Evolutionary conservation across 768 basidiomycete species (phyloP).

Genomic region (Mycena belliarum): DNA sequence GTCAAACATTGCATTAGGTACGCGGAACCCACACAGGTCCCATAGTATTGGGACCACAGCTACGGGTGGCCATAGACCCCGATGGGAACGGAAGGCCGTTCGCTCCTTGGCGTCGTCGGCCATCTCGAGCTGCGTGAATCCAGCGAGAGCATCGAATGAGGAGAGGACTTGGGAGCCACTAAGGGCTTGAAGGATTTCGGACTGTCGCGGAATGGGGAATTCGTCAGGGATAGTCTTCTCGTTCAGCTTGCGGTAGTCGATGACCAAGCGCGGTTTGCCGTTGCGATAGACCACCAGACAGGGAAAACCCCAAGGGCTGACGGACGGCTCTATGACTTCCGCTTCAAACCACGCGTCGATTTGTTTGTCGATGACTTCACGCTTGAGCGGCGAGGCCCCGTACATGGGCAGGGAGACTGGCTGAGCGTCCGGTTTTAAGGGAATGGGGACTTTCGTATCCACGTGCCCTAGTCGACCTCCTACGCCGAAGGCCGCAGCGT

Average conservation of each 20-base stretch:
- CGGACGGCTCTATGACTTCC: slow-evolving; percentile 32
- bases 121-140: slow-evolving; percentile 33
- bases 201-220: slow-evolving; percentile 30
- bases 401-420: slow-evolving; percentile 26
- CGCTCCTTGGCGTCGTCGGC: slow-evolving; percentile 24
- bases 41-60: no score
- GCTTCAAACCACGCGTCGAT: slow-evolving; percentile 29
- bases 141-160: slow-evolving; percentile 27
- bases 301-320: slow-evolving; percentile 21
- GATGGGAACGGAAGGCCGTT: slow-evolving; percentile 32
- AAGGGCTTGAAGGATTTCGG: slow-evolving; percentile 27
- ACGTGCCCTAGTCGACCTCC: slow-evolving; percentile 25
- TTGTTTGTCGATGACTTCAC: slow-evolving; percentile 30
- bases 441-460: slow-evolving; percentile 21
- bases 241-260: slow-evolving; percentile 31
- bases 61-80: slow-evolving; percentile 26
- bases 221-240: slow-evolving; percentile 26
- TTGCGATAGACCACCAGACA: slow-evolving; percentile 37
- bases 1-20: no score
- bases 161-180: slow-evolving; percentile 21
- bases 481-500: slow-evolving; percentile 24
- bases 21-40: no score
- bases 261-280: slow-evolving; percentile 34
- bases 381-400: slow-evolving; percentile 23
- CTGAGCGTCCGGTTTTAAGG: slow-evolving; percentile 16